These are phyloP conservation scores for Chlamydomonas incerta DNA, from an alignment of 139 green algal species.

Conservation along the genomic window DNA sequence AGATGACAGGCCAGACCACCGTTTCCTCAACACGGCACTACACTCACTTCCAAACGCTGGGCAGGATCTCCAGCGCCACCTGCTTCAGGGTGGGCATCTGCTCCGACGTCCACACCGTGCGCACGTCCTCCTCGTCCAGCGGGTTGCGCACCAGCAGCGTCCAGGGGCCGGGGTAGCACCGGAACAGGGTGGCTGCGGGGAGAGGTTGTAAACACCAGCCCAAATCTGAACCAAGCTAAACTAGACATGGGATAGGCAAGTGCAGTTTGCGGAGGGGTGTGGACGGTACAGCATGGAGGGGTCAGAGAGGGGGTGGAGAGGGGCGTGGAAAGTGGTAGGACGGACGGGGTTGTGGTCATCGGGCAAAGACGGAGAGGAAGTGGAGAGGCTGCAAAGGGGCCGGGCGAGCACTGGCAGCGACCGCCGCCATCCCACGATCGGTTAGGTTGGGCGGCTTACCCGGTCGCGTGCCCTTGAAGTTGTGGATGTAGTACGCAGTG, in stretches of 20 bases:
- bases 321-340: too few species aligned
- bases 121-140: constrained; percentile 36
- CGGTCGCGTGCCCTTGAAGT: constrained; percentile 85
- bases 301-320: not conserved
- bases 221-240: not conserved
- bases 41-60: constrained; percentile 35
- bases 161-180: constrained; percentile 88
- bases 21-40: too few species aligned
- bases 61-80: constrained; percentile 87
- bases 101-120: constrained; percentile 71
- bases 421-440: too few species aligned
- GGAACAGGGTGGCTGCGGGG: constrained; percentile 72
- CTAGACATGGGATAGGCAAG: too few species aligned
- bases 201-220: too few species aligned
- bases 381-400: too few species aligned
- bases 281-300: not conserved
- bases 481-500: constrained; percentile 88
- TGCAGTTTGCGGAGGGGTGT: too few species aligned
- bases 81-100: constrained; percentile 80
- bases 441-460: constrained; percentile 23
- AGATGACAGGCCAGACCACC: too few species aligned
- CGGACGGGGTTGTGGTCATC: too few species aligned
- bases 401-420: too few species aligned
- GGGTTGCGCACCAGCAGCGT: constrained; percentile 75
- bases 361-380: too few species aligned